Evolutionary conservation across 768 basidiomycete species (phyloP), one percentile per base, ranked within the genome.

Genomic region (Boletus edulis): DNA sequence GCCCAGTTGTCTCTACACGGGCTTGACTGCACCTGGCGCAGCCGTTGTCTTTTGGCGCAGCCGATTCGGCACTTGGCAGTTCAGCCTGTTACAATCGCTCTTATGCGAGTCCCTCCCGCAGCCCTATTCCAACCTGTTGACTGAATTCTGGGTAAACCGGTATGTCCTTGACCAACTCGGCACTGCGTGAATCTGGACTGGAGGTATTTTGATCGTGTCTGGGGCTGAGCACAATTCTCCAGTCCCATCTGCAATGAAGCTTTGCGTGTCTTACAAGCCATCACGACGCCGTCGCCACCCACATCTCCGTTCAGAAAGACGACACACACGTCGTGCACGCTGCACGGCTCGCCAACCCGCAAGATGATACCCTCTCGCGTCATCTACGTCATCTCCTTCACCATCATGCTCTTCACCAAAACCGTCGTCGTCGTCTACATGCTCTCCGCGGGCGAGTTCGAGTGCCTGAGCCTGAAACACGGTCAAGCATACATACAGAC

Each of bases 361-460:
- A 63, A 29, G 48, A 67, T 67, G 66, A 58, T 47, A 5, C 32
- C 52, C 18, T 47, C 43, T 43, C 59, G 57, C 46, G 47, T 58
- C 13, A 41, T 65, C 38, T 50, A 62, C 31, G 10, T 51, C 52
- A 17, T 61, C 48, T 62, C 60, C 40, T 51, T 57, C 7, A 29
- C 53, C 31, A 3, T 56, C 52, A 56, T 53, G 67, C 43, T 65
- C 54, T 37, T 67, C 51, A 59, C 60, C 42, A 69, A 61, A 39
- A 50, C 47, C 34, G 20, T 54, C 45, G 57, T 62, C 46, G 3
- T 66, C 53, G 27, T 57, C 46, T 57, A 54, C 56, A 63, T 60
- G 59, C 31, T 64, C 32, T 67, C 62, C 2, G 61, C 49, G 24
- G 57, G 68, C 20, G 63, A 63, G 3, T 56, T 54, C 46, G 62